A percentile compares a stretch with the other conserved stretches of the same genome.
These are phyloP conservation scores for Suillus spraguei DNA, from an alignment of 768 basidiomycete species.

Conservation along the genomic window DNA sequence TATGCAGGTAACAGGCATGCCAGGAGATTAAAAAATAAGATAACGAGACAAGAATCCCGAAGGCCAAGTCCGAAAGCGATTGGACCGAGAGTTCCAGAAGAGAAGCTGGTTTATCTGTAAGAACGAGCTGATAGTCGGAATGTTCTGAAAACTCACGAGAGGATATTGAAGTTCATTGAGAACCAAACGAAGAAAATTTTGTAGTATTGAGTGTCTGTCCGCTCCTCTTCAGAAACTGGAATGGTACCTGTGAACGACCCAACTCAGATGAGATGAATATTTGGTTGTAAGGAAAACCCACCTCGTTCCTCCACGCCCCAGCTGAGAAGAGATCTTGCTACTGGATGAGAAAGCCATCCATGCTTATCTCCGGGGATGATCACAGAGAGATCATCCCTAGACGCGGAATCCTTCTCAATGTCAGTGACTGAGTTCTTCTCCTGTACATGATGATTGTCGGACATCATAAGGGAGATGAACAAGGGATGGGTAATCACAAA, in stretches of 20 bases:
- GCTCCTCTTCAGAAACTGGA: conserved; percentile 51
- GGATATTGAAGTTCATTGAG: conserved; percentile 67
- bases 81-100: conserved; percentile 69
- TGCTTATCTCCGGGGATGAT: conserved; percentile 7
- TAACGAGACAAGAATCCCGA: conserved; percentile 63
- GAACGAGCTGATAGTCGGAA: not conserved
- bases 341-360: conserved; percentile 9
- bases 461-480: conserved; percentile 21
- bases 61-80: conserved; percentile 60
- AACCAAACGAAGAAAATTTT: conserved; percentile 78
- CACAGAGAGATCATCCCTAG: not conserved
- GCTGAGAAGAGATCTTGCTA: conserved; percentile 23
- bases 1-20: conserved; percentile 61
- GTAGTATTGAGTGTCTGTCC: conserved; percentile 59
- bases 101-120: conserved; percentile 47
- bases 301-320: conserved; percentile 38
- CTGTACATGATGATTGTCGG: conserved; percentile 22
- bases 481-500: conserved; percentile 8
- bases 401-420: conserved; percentile 31
- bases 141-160: conserved; percentile 41
- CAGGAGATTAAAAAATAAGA: conserved; percentile 69
- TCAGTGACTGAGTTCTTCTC: conserved; percentile 25
- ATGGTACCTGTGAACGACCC: conserved; percentile 42
- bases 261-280: not conserved
- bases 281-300: conserved; percentile 4